A percentile compares a stretch with the other conserved stretches of the same genome.
phyloP scores from a whole-genome alignment of 129 eudicot species.

The Saussurea involucrata region DNA sequence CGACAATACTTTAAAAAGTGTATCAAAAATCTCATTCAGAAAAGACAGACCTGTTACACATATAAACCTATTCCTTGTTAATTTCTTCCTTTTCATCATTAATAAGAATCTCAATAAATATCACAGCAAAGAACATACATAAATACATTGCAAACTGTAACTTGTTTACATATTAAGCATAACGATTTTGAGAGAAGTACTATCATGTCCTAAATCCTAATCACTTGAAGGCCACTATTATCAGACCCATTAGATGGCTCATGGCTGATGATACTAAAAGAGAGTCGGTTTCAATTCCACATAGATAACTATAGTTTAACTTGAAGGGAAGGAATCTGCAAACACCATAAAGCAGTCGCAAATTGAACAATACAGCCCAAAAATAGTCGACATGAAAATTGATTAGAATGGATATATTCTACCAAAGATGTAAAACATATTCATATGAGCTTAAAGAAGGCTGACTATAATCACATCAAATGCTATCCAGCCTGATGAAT shows the following conservation, averaged over 20 bases:
- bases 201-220: neutral
- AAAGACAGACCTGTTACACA: constrained; percentile 70
- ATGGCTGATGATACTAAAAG: neutral
- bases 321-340: neutral
- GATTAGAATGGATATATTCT: neutral
- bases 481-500: neutral
- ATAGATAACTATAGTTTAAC: neutral
- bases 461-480: no score
- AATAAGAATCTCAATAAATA: neutral
- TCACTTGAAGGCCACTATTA: neutral
- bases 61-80: constrained; percentile 17
- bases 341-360: neutral
- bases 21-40: constrained; percentile 79
- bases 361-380: neutral
- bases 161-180: neutral
- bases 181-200: neutral
- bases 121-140: constrained; percentile 14
- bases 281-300: neutral
- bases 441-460: neutral
- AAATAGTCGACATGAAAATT: neutral
- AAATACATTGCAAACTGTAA: neutral
- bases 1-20: constrained; percentile 84
- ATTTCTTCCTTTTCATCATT: neutral
- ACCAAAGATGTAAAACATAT: neutral
- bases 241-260: neutral